A percentile compares a stretch with the other conserved stretches of the same genome.
Evolutionary conservation across 768 basidiomycete species (phyloP).

Genomic region (Gyrodon lividus): DNA sequence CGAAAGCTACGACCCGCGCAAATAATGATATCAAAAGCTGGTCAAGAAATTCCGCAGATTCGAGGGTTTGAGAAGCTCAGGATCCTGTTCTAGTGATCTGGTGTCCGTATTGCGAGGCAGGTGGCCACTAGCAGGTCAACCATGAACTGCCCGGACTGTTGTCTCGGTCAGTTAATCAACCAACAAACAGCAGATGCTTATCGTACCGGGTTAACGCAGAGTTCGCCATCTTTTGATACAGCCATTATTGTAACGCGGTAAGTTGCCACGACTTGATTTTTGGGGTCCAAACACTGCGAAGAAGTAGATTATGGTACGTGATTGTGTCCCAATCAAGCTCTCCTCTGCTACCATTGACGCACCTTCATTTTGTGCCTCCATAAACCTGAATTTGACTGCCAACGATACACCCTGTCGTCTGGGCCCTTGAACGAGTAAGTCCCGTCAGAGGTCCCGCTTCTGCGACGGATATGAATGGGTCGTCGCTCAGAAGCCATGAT

Average conservation of each 20-base stretch:
- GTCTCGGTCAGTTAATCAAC: conserved; percentile 5
- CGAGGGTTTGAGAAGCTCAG: background rate
- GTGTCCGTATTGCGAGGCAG: conserved; percentile 24
- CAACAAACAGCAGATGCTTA: background rate
- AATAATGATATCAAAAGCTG: background rate
- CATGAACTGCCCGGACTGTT: conserved; percentile 24
- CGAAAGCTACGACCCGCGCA: background rate
- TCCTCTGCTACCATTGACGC: background rate
- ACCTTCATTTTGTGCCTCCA: conserved; percentile 24
- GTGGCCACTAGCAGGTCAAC: conserved; percentile 30
- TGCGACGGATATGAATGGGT: conserved; percentile 12
- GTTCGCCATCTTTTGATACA: conserved; percentile 31
- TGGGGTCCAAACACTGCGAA: conserved; percentile 23
- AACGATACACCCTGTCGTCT: conserved; percentile 25
- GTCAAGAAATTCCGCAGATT: background rate
- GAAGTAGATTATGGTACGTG: background rate
- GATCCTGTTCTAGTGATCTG: conserved; percentile 11
- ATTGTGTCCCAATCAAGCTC: background rate
- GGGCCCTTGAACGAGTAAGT: conserved; percentile 22
- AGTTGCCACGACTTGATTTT: conserved; percentile 26
- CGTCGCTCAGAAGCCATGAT: conserved; percentile 11
- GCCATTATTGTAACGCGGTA: conserved; percentile 32
- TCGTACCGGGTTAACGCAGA: conserved; percentile 29
- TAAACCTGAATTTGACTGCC: conserved; percentile 14
- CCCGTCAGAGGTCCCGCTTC: conserved; percentile 1